Percentiles rank a stretch among this genome's conserved stretches.
Conservation (phyloP, 2,329 filamentous ascomycete species). For the Ascocoryne sarcoides region DNA sequence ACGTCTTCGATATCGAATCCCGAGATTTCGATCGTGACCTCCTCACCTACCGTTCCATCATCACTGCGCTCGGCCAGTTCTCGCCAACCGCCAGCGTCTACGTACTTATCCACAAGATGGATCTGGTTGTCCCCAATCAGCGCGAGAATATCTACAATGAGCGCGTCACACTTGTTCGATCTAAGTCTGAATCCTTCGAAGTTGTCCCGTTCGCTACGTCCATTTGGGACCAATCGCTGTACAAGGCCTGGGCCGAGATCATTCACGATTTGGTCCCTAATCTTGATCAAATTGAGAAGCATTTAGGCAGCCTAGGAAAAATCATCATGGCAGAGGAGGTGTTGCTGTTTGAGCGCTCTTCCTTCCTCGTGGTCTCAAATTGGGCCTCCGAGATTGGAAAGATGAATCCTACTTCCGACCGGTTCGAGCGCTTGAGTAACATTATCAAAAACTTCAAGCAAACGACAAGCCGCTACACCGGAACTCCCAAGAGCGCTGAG, state of each 20-base stretch:
- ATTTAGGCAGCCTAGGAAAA: constrained; percentile 72
- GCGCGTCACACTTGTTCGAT: constrained; percentile 66
- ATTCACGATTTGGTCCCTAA: constrained; percentile 98
- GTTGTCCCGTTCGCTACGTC: constrained; percentile 88
- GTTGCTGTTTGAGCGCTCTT: constrained; percentile 89
- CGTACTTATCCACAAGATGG: constrained; percentile 97
- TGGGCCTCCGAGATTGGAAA: constrained; percentile 70
- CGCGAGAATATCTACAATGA: constrained; percentile 80
- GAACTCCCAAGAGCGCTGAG: constrained; percentile 71
- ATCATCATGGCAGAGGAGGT: constrained; percentile 90
- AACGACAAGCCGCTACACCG: constrained; percentile 64
- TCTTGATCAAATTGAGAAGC: constrained; percentile 74
- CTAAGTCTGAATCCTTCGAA: constrained; percentile 64
- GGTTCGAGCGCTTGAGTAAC: constrained; percentile 90
- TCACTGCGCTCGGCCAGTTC: constrained; percentile 80
- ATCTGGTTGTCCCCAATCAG: constrained; percentile 74
- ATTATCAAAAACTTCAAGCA: constrained; percentile 99
- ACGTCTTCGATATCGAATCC: constrained; percentile 98
- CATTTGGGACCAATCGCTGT: constrained; percentile 97
- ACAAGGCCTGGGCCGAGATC: constrained; percentile 97
- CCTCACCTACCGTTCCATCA: constrained; percentile 84
- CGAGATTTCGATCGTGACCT: constrained; percentile 90
- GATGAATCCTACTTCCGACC: constrained; percentile 81
- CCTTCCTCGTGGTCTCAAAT: constrained; percentile 91
- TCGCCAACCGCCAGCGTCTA: constrained; percentile 78